These are phyloP conservation scores for Cystobasidium slooffiae DNA, from an alignment of 1,284 basidiomycete species.

Conservation along the genomic window DNA sequence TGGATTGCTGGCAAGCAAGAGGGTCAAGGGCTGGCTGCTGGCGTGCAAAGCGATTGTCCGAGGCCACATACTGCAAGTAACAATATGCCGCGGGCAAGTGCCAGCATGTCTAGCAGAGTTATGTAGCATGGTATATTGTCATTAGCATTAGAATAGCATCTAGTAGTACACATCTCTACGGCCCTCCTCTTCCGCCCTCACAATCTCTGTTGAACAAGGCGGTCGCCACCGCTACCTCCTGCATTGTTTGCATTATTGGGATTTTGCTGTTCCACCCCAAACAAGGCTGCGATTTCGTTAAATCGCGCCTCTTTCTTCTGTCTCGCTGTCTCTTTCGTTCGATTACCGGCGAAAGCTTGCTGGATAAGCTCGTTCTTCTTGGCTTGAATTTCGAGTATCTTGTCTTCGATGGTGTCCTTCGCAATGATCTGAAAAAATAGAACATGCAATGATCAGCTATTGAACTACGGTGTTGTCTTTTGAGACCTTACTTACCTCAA, in stretches of 20 bases:
- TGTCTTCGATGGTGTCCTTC: slow-evolving; percentile 54
- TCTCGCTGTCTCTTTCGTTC: slow-evolving; percentile 31
- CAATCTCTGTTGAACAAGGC: slow-evolving; percentile 25
- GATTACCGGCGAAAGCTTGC: slow-evolving; percentile 46
- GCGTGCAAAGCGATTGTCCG: too few species aligned
- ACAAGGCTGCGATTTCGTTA: slow-evolving; percentile 29
- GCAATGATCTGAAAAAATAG: slow-evolving; percentile 54
- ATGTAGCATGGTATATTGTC: too few species aligned
- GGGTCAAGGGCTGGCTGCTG: too few species aligned
- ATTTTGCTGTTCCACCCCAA: slow-evolving; percentile 21
- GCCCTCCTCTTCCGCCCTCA: not conserved
- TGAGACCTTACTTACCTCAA: slow-evolving; percentile 29
- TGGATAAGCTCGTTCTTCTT: slow-evolving; percentile 53
- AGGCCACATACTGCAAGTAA: too few species aligned
- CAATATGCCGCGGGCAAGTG: too few species aligned
- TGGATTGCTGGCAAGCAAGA: too few species aligned
- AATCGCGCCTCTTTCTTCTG: slow-evolving; percentile 42
- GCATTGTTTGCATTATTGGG: not conserved
- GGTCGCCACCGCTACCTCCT: not conserved
- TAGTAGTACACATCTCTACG: too few species aligned
- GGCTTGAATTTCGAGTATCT: slow-evolving; percentile 53
- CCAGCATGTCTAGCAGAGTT: too few species aligned
- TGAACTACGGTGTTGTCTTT: too few species aligned
- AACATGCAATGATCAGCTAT: not conserved
- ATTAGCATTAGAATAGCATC: too few species aligned